Percentiles rank a stretch among this genome's conserved stretches.
phyloP scores from a whole-genome alignment of 1,139 yeast genomes.

The Nakaseomyces kungkrabaensis region DNA sequence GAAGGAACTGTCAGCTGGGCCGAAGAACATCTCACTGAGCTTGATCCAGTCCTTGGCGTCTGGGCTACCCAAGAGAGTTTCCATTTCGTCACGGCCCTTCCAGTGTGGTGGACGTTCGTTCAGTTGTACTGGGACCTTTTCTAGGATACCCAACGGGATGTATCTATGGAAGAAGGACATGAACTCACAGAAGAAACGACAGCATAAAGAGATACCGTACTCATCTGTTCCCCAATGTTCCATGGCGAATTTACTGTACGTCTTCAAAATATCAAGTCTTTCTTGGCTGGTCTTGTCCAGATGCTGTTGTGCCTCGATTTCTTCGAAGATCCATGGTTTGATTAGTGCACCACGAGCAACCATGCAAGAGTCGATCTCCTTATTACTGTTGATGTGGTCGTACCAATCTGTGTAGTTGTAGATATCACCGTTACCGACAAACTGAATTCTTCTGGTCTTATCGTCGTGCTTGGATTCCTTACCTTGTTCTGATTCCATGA shows the following conservation, averaged over 20 bases:
- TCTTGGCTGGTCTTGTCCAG: constrained; percentile 86
- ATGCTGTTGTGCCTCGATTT: constrained; percentile 79
- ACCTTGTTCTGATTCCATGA: constrained; percentile 43
- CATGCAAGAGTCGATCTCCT: constrained; percentile 87
- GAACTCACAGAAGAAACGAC: constrained; percentile 91
- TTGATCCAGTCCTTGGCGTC: constrained; percentile 94
- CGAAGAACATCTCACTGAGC: constrained; percentile 91
- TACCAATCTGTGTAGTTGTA: constrained; percentile 86
- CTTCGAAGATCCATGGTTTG: constrained; percentile 98
- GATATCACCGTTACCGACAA: constrained; percentile 90
- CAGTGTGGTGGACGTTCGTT: constrained; percentile 92
- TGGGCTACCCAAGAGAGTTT: constrained; percentile 74
- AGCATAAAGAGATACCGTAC: constrained; percentile 77
- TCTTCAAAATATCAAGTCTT: constrained; percentile 63
- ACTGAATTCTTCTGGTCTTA: constrained; percentile 41
- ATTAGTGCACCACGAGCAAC: constrained; percentile 96
- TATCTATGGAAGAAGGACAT: constrained; percentile 89
- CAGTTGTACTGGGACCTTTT: constrained; percentile 74
- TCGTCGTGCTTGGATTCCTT: constrained; percentile 33
- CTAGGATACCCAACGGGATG: constrained; percentile 88
- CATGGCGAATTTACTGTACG: constrained; percentile 68
- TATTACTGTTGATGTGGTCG: constrained; percentile 44
- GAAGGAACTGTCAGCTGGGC: constrained; percentile 68
- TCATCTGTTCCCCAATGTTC: constrained; percentile 99
- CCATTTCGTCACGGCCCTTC: constrained; percentile 91